These are phyloP conservation scores for Mycena leptocephala DNA, from an alignment of 768 basidiomycete genomes.

Conservation along the genomic window DNA sequence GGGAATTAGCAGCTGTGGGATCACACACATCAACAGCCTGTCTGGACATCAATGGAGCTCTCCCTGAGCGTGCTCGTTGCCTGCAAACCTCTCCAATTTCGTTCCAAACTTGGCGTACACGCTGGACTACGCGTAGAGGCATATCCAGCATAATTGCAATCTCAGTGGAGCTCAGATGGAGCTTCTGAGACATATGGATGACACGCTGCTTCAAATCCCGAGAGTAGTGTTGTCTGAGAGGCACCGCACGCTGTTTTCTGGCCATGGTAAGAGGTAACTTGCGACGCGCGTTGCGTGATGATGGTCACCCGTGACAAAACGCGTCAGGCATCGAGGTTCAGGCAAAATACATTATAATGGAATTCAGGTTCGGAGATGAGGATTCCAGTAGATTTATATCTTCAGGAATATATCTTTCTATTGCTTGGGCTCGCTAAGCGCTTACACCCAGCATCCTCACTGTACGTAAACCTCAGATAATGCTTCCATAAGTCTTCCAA, in stretches of 20 bases:
- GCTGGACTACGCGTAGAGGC: background rate
- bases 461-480: too few species aligned
- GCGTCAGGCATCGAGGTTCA: background rate
- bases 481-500: too few species aligned
- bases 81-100: constrained; percentile 12
- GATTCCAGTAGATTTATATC: background rate
- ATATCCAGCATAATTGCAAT: background rate
- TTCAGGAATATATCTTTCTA: background rate
- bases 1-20: background rate
- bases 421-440: too few species aligned
- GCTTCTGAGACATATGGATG: background rate
- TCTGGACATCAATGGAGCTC: background rate
- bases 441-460: too few species aligned
- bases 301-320: constrained; percentile 7
- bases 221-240: constrained; percentile 8
- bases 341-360: background rate
- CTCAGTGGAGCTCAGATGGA: background rate
- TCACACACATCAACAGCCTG: background rate
- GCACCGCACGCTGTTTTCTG: constrained; percentile 2
- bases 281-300: constrained; percentile 3
- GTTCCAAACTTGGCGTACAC: constrained; percentile 9
- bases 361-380: background rate
- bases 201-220: background rate
- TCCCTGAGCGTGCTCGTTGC: background rate
- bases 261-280: constrained; percentile 6